Conservation (phyloP, 805 yeast species). For the Hanseniaspora hatyaiensis region DNA sequence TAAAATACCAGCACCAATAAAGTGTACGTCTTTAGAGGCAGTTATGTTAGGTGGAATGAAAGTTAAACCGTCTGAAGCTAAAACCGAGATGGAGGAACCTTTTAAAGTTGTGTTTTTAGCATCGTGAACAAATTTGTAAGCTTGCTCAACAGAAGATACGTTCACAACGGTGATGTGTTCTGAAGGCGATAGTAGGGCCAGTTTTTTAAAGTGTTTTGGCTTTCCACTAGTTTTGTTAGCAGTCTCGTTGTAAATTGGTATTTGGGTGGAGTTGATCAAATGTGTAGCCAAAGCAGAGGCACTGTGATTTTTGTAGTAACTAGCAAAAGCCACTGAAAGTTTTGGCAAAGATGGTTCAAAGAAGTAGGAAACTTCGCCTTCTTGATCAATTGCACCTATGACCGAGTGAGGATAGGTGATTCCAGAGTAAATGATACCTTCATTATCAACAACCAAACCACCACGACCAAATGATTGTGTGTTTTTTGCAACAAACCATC, state of each 20-base stretch:
- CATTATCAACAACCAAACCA: conserved; percentile 22
- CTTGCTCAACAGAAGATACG: neutral
- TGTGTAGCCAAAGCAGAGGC: neutral
- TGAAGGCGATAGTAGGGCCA: neutral
- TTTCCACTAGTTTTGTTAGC: no score
- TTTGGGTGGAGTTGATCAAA: neutral
- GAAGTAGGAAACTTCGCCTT: conserved; percentile 22
- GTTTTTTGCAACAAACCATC: conserved; percentile 21
- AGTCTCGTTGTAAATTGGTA: conserved; percentile 3
- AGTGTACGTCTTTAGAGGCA: conserved; percentile 19
- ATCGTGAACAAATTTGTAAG: neutral
- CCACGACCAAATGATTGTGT: conserved; percentile 21
- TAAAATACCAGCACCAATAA: conserved; percentile 27
- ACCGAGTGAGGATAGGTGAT: conserved; percentile 23
- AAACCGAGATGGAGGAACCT: conserved; percentile 20
- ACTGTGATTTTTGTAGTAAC: neutral
- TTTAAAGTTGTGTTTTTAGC: conserved; percentile 3
- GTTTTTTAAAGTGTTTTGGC: conserved; percentile 7
- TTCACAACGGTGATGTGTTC: neutral
- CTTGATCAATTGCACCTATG: conserved; percentile 22
- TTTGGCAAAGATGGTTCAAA: conserved; percentile 22
- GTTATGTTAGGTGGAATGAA: conserved; percentile 18
- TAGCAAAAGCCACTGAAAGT: conserved; percentile 10
- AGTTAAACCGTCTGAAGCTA: conserved; percentile 21
- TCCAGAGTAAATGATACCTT: conserved; percentile 25